Base-by-base conservation (phyloP, 257 asterid species). In the Primulina tabacum region DNA sequence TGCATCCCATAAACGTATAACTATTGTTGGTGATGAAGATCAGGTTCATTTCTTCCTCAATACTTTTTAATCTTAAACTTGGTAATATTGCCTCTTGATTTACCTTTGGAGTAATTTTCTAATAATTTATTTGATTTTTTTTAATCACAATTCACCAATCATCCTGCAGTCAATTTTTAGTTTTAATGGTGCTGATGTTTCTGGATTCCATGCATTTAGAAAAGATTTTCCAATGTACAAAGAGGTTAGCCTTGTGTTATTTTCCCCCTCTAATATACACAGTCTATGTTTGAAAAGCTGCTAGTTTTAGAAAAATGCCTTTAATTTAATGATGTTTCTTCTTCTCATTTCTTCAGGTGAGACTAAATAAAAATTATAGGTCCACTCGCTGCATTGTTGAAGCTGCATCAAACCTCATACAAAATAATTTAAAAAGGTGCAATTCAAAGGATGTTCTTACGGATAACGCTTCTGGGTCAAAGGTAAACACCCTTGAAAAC, bases 21-120 rank as follows among this genome's bases (percentile, higher is more conserved):
- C 99, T 58, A 81, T 93, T 80, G 90, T 93, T 75, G 99, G 99
- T 66, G 99, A 93, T 72, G 99, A 93, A 79, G 99, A 93, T 78
- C 99, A 90, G 97, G 99, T 93, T 71, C 68, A 30, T 75, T 77
- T 75, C 62, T 67, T 67, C 71, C 61, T 81, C 60, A 7, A 62
- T 37, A 53, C 43, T n/a, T 35, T 69, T 62, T 30, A 58, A 67
- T 76, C 52, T 64, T 63, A 65, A 67, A 60, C 77, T 67, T 56
- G 35, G 55, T 60, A 33, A 65, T 40, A 59, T 38, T 70, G 65
- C 64, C 40, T 43, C 65, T 58, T 66, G 52, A 78, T 73, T 14
- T 72, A 29, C 33, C 55, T 12, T 53, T 76, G 68, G 72, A 32
- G 32, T 29, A 62, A 70, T 67, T 30, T 73, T 70, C 3, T 18